Conservation (phyloP, 306 rosid species). For the Morella rubra region DNA sequence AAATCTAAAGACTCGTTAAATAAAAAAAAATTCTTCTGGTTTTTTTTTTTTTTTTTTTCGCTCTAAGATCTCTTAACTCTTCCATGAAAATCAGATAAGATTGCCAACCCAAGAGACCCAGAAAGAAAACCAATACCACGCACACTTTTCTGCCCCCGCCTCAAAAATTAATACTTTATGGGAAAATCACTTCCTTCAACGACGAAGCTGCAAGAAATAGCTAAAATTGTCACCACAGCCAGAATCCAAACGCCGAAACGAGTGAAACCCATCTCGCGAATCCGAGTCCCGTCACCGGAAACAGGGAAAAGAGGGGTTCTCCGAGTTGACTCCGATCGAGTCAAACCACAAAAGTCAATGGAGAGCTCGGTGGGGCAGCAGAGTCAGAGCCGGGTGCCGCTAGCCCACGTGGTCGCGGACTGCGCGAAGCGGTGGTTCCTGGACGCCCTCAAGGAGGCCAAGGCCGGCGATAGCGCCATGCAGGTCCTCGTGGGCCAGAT, state of each 20-base stretch:
- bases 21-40: neutral
- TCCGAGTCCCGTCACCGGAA: constrained; percentile 38
- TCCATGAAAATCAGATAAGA: neutral
- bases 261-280: constrained; percentile 28
- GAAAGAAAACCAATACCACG: too few relatives aligned
- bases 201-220: constrained; percentile 42
- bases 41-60: neutral
- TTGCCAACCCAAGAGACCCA: neutral
- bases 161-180: constrained; percentile 23
- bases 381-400: constrained; percentile 52
- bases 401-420: constrained; percentile 66
- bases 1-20: too few relatives aligned
- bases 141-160: neutral
- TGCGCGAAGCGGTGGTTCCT: constrained; percentile 81
- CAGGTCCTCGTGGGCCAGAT: constrained; percentile 79
- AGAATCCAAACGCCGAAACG: constrained; percentile 35
- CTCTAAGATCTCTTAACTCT: neutral
- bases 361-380: constrained; percentile 33
- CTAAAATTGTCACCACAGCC: constrained; percentile 49
- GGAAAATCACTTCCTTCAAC: constrained; percentile 65
- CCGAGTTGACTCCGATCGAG: constrained; percentile 35
- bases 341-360: constrained; percentile 31
- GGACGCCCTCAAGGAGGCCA: constrained; percentile 81
- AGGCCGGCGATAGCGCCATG: constrained; percentile 60
- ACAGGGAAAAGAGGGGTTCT: constrained; percentile 22